Evolutionary conservation across 148 eudicot genomes (phyloP), one percentile per base, ranked within the genome.

Genomic region (Cornus florida): DNA sequence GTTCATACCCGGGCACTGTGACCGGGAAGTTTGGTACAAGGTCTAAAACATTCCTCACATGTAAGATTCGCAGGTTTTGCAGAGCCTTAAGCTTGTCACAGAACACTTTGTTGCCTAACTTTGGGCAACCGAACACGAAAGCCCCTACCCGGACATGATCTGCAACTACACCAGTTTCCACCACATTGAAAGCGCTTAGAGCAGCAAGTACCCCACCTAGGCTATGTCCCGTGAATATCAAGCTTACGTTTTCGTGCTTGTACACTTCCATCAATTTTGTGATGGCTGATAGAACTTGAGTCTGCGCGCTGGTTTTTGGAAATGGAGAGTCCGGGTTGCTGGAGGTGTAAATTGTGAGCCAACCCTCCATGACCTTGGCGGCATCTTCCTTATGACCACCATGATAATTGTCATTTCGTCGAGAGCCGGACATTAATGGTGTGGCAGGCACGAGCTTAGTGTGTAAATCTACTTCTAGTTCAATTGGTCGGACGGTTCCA

Each of bases 261-360:
- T 75, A 81, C 48, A 4, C 24, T 2, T 70, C 46, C 6, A 60
- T 43, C 22, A 81, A 6, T 60, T 75, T 35, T 28, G 16, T 39
- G 48, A 81, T 81, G 71, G 75, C 75, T 46, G 60, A 62, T 33
- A 57, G 67, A 10, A 81, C 70, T 70, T 81, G 83, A 20, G 70
- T 48, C 46, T 75, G 32, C 0, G 70, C 79, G 22, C 83, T 81
- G 11, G 14, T 31, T 14, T 70, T 81, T 17, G 83, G 33, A 28
- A 28, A 28, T 28, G 28, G 0, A 28, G 28, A 28, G 28, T 28
- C 70, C 10, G 79, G 83, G 74, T 75, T 69, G 3, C 41, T 23
- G 6, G 2, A 2, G 79, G 75, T 81, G 83, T 81, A 81, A n/a
- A 81, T 28, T 3, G 75, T 81, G 62, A 81, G 65, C 83, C 83